A percentile compares a stretch with the other conserved stretches of the same genome.
phyloP scores from a whole-genome alignment of 2,329 filamentous ascomycete genomes.

The Alternaria alternata region DNA sequence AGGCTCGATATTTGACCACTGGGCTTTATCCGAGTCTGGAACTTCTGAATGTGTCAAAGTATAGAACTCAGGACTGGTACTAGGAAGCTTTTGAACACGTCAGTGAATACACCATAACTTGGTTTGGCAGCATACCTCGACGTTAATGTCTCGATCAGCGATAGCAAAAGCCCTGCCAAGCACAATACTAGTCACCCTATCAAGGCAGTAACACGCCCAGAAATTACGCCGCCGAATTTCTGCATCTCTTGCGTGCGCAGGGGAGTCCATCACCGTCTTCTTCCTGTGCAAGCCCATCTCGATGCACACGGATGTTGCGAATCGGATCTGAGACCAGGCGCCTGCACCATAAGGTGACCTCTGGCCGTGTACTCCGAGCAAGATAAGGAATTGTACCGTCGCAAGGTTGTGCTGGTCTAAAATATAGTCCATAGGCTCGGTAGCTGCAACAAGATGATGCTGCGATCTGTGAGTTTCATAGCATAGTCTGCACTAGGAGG shows the following conservation, averaged over 20 bases:
- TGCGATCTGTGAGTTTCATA: conserved; percentile 5
- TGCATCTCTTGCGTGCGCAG: conserved; percentile 24
- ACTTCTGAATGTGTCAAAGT: conserved; percentile 31
- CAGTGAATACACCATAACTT: neutral
- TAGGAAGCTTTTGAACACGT: conserved; percentile 28
- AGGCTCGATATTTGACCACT: conserved; percentile 36
- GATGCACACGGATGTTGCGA: conserved; percentile 37
- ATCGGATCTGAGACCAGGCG: conserved; percentile 39
- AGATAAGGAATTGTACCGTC: conserved; percentile 36
- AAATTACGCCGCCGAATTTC: conserved; percentile 36
- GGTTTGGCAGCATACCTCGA: conserved; percentile 25
- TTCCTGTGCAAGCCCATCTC: conserved; percentile 41
- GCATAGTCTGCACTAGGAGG: neutral
- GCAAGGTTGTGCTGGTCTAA: conserved; percentile 35
- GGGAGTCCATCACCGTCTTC: conserved; percentile 25
- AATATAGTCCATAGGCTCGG: conserved; percentile 36
- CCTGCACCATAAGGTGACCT: conserved; percentile 39
- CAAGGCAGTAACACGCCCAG: conserved; percentile 40
- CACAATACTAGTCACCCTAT: conserved; percentile 36
- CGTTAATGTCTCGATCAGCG: conserved; percentile 38
- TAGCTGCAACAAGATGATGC: conserved; percentile 33
- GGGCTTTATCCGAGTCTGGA: conserved; percentile 14
- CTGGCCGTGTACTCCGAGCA: conserved; percentile 38
- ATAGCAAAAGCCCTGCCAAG: conserved; percentile 39
- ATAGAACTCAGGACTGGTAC: conserved; percentile 28